These are phyloP conservation scores for Fomes fomentarius DNA, from an alignment of 1,284 basidiomycete genomes.

Conservation along the genomic window DNA sequence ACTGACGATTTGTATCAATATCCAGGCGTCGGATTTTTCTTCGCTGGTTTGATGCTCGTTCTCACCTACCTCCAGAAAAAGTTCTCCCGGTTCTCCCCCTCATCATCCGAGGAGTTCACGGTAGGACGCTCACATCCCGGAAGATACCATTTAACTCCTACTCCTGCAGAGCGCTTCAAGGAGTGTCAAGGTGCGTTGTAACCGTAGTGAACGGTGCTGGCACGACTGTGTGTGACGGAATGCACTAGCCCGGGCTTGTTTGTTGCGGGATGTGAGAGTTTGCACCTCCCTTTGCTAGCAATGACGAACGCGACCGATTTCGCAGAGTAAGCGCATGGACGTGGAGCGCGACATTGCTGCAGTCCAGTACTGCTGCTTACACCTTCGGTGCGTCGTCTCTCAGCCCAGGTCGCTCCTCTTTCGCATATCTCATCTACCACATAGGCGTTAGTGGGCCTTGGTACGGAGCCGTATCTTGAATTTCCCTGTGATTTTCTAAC, in stretches of 20 bases:
- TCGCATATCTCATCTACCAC: constrained; percentile 7
- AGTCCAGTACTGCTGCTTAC: constrained; percentile 59
- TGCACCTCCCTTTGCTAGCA: neutral
- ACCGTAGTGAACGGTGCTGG: neutral
- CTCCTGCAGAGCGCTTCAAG: constrained; percentile 43
- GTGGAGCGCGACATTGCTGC: constrained; percentile 61
- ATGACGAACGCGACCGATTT: neutral
- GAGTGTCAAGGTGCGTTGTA: constrained; percentile 44
- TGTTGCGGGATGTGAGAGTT: constrained; percentile 56
- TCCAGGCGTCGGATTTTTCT: constrained; percentile 53
- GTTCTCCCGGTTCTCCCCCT: constrained; percentile 49
- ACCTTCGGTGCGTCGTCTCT: too few species aligned
- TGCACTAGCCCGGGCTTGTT: constrained; percentile 61
- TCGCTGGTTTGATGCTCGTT: constrained; percentile 48
- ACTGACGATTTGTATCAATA: neutral
- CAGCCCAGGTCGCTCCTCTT: too few species aligned
- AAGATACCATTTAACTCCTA: neutral
- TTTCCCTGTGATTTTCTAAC: neutral
- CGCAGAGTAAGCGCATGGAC: constrained; percentile 64
- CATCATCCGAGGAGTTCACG: constrained; percentile 59
- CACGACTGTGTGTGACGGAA: neutral
- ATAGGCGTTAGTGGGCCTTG: constrained; percentile 51
- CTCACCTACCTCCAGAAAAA: constrained; percentile 50
- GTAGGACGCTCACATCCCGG: constrained; percentile 27
- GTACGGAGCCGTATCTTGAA: constrained; percentile 29